These are phyloP conservation scores for Zygotorulaspora sp. DNA, from an alignment of 805 yeast species.

Conservation along the genomic window DNA sequence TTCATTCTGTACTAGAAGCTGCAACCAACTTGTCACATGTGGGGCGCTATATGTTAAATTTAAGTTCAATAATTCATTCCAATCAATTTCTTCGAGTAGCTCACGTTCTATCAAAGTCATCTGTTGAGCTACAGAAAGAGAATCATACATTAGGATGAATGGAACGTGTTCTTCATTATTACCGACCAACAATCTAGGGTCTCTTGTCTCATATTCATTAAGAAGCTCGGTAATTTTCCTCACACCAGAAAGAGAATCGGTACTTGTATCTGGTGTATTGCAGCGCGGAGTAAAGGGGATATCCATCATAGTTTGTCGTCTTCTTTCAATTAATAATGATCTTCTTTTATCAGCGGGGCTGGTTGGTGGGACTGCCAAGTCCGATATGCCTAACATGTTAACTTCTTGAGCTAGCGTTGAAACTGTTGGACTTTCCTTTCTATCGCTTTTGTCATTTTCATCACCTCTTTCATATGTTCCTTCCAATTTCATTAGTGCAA, in stretches of 20 bases:
- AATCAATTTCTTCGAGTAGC: slow-evolving; percentile 76
- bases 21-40: slow-evolving; percentile 81
- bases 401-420: slow-evolving; percentile 18
- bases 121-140: slow-evolving; percentile 68
- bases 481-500: slow-evolving; percentile 73
- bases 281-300: slow-evolving; percentile 36
- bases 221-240: slow-evolving; percentile 25
- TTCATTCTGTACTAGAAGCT: slow-evolving; percentile 56
- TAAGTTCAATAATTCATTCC: slow-evolving; percentile 81
- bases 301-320: slow-evolving; percentile 37
- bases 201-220: slow-evolving; percentile 25
- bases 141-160: slow-evolving; percentile 68
- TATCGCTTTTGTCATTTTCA: slow-evolving; percentile 8
- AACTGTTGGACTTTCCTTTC: slow-evolving; percentile 16
- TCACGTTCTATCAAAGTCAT: slow-evolving; percentile 85
- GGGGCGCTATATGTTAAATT: slow-evolving; percentile 64
- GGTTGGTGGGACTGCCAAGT: slow-evolving; percentile 12
- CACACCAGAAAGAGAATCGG: slow-evolving; percentile 9
- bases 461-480: slow-evolving; percentile 45
- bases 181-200: slow-evolving; percentile 22
- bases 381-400: slow-evolving; percentile 17
- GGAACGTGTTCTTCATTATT: slow-evolving; percentile 63
- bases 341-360: slow-evolving; percentile 25
- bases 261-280: slow-evolving; percentile 5
- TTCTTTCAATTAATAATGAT: slow-evolving; percentile 36